Evolutionary conservation across 2,329 filamentous ascomycete species (phyloP), one percentile per base, ranked within the genome.

Genomic region (Colletotrichum tabaci): DNA sequence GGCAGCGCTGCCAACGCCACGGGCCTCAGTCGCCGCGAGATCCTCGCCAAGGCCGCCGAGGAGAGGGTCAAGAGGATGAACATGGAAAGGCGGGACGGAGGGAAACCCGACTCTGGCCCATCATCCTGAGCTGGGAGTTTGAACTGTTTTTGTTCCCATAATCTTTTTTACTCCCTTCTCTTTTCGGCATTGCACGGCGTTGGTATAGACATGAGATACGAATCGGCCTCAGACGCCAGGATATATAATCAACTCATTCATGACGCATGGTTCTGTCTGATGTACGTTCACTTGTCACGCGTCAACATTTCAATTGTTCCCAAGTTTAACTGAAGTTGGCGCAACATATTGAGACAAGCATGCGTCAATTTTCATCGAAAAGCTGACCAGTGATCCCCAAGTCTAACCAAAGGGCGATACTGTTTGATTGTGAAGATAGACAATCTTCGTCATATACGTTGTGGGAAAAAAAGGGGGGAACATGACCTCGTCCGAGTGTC

Each of bases 21-120:
- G 50, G 82, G 85, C n/a, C 78, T 94, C 80, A 92, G 85, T 75
- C 85, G 93, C 73, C 88, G 94, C 67, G 94, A 97, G 77, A 88
- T 94, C 46, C 84, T 96, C 65, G 94, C 94, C 0, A 89, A 85
- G 65, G 93, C 93, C 6, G 92, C 92, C 0, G 93, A 95, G 81
- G 91, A 93, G 77, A 86, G 91, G 74, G 79, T 89, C 76, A 86
- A 84, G 81, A 90, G 82, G 79, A 73, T 77, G 72, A 72, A 75
- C n/a, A 73, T 74, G 38, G 76, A 79, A 67, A 77, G 74, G 42
- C 74, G 77, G 7, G 69, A 75, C 47, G 67, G 72, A 15, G 74
- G 67, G 4, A 66, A 73, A 38, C 73, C 73, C 5, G 71, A 71
- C 42, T 57, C 69, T 35, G 72, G 72, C 2, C 49, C 66, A n/a